A percentile compares a stretch with the other conserved stretches of the same genome.
Evolutionary conservation across 169 alveolate species (phyloP).

Genomic region (Cryptosporidium xiaoi): DNA sequence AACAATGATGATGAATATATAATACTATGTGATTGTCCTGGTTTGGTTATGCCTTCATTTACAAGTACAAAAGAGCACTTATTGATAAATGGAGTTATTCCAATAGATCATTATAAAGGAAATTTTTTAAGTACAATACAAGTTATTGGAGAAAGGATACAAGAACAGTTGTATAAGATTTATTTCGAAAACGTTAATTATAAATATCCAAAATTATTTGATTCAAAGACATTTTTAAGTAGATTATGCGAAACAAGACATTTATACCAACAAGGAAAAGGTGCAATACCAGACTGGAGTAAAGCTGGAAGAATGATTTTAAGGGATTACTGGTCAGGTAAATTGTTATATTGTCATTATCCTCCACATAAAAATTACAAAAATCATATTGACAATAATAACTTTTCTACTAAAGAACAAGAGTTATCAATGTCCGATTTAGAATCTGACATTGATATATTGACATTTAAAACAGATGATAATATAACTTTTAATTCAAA

Average conservation of each 20-base stretch:
- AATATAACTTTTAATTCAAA: neutral
- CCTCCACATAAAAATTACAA: slow-evolving; percentile 83
- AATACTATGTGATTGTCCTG: slow-evolving; percentile 97
- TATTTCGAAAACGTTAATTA: slow-evolving; percentile 67
- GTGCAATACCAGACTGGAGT: slow-evolving; percentile 94
- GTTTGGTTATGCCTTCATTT: slow-evolving; percentile 97
- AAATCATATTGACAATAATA: neutral
- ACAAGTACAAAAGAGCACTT: slow-evolving; percentile 95
- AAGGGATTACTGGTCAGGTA: slow-evolving; percentile 94
- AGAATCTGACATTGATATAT: neutral
- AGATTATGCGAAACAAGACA: slow-evolving; percentile 84
- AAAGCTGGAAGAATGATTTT: slow-evolving; percentile 94
- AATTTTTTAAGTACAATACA: slow-evolving; percentile 92
- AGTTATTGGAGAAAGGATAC: slow-evolving; percentile 92
- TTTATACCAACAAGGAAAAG: slow-evolving; percentile 89
- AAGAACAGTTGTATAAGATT: slow-evolving; percentile 86
- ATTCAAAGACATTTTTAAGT: slow-evolving; percentile 80
- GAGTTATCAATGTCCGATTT: neutral
- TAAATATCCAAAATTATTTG: slow-evolving; percentile 72
- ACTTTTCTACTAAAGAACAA: neutral
- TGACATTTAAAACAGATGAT: neutral
- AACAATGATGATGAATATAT: slow-evolving; percentile 74
- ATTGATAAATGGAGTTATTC: slow-evolving; percentile 95
- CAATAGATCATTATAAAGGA: slow-evolving; percentile 95
- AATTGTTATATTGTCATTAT: slow-evolving; percentile 86